Evolutionary conservation across 108 stramenopile genomes (phyloP), one percentile per base, ranked within the genome.

Genomic region (Schizochytrium sp.): DNA sequence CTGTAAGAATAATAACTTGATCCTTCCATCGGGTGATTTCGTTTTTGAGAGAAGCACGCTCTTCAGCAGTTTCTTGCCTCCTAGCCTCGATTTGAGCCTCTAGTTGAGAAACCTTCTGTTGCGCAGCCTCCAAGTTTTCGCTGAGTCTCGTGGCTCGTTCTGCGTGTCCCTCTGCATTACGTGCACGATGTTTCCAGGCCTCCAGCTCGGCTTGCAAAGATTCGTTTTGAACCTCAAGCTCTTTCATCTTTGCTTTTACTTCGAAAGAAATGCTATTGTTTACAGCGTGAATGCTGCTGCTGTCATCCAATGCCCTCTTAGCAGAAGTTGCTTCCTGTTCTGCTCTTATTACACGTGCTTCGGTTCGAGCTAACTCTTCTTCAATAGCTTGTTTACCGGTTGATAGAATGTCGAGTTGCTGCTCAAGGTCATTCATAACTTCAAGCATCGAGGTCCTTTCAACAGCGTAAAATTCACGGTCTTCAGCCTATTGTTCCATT

Each of bases 401-500:
- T 38, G 64, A 44, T 44, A 44, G 42, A 7, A 13, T 2, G 12
- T 7, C 64, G 3, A 69, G 64, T 44, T 44, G 40, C 10, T 2
- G 64, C 64, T 69, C 64, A 7, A 15, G 7, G 28, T 69, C 64
- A 15, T 38, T 44, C 7, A 69, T 8, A 44, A 69, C 28, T 69
- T 69, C 64, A 10, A 69, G 28, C 12, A 44, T 69, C 5, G 64
- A 38, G 12, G 1, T 15, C 42, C 64, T 38, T 44, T 69, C 64
- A 69, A 69, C 5, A 44, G 42, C 8, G 64, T 69, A 69, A 2
- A 69, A 69, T 44, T 69, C 64, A 44, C 64, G 64, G 64, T 69
- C 64, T 3, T 69, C 64, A 12, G 40, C 15, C 64, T 69, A 44
- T 1, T 8, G 19, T 38, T 7, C 7, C 42, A 38, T 44, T 7